Evolutionary conservation across 2,329 filamentous ascomycete genomes (phyloP).

Genomic region (Botrytis fragariae): DNA sequence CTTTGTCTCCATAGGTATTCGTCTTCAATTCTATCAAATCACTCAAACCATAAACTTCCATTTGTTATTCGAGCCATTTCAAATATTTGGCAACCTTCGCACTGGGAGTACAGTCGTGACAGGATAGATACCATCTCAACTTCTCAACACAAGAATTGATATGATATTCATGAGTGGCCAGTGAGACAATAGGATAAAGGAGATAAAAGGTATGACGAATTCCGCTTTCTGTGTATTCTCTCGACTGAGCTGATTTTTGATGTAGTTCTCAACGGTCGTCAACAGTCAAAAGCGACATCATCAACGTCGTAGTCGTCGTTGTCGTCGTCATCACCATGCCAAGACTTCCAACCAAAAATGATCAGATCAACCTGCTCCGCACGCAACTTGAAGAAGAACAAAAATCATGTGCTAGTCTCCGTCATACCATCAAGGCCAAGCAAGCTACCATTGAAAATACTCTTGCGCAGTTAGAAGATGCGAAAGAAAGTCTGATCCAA

Average conservation of each 20-base stretch:
- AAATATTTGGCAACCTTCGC: not conserved
- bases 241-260: not conserved
- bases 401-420: not conserved
- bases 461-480: not conserved
- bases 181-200: not conserved
- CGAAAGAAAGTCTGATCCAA: not conserved
- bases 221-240: not conserved
- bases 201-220: no score
- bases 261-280: not conserved
- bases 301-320: not conserved
- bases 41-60: not conserved
- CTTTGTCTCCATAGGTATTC: no score
- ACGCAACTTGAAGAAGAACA: constrained; percentile 13
- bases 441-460: not conserved
- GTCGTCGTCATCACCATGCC: not conserved
- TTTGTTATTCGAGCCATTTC: not conserved
- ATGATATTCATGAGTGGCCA: not conserved
- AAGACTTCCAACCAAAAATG: constrained; percentile 9
- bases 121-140: not conserved
- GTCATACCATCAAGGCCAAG: not conserved
- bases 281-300: not conserved
- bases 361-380: constrained; percentile 11
- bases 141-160: not conserved
- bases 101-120: not conserved
- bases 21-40: not conserved